A percentile compares a stretch with the other conserved stretches of the same genome.
These are phyloP conservation scores for Oldenlandia corymbosa DNA, from an alignment of 257 asterid genomes.

Conservation along the genomic window DNA sequence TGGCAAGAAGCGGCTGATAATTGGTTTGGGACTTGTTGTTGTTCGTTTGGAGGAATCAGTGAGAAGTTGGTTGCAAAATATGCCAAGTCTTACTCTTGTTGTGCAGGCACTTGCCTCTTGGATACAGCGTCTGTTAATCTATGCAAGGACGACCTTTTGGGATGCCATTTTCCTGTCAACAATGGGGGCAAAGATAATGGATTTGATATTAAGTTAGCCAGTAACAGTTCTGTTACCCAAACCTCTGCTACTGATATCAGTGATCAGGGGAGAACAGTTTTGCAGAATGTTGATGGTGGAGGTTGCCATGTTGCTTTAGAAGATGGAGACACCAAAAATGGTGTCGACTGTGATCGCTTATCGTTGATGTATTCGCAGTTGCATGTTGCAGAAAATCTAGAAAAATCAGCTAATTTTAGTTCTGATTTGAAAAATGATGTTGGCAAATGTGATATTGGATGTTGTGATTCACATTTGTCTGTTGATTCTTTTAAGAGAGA, in stretches of 20 bases:
- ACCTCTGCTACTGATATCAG: conserved; percentile 18
- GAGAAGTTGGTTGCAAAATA: conserved; percentile 68
- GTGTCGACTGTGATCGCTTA: conserved; percentile 26
- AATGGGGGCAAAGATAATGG: conserved; percentile 18
- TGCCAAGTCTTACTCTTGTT: conserved; percentile 59
- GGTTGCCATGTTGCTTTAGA: conserved; percentile 5
- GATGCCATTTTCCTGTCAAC: conserved; percentile 37
- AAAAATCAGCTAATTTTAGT: conserved; percentile 10
- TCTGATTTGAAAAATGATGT: conserved; percentile 4
- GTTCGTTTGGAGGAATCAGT: conserved; percentile 81
- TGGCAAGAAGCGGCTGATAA: conserved; percentile 95
- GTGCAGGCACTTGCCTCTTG: conserved; percentile 66
- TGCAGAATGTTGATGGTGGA: conserved; percentile 9
- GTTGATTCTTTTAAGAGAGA: conserved; percentile 28
- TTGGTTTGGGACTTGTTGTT: conserved; percentile 98
- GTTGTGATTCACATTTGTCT: conserved; percentile 31
- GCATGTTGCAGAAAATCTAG: conserved; percentile 29
- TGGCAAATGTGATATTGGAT: conserved; percentile 19
- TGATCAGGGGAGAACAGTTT: conserved; percentile 11
- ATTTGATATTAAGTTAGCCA: conserved; percentile 21
- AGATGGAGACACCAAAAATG: conserved; percentile 19
- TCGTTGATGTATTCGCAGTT: conserved; percentile 27
- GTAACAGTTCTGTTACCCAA: conserved; percentile 7
- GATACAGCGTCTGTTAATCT: conserved; percentile 59
- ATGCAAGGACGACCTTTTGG: conserved; percentile 57